Conservation (phyloP, 306 rosid genomes). For the Ormosia semicastrata region DNA sequence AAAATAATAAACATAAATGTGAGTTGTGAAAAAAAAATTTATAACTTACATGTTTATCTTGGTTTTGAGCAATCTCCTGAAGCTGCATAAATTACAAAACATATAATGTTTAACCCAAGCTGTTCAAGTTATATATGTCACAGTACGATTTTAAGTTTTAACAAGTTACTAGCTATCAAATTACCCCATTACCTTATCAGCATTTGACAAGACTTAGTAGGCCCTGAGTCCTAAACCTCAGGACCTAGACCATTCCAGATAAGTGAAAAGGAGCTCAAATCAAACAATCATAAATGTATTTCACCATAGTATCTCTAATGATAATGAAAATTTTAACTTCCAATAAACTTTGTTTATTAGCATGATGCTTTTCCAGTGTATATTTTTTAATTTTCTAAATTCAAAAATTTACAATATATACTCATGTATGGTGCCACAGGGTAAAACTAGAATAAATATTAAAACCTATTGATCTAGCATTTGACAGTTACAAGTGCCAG, state of each 20-base stretch:
- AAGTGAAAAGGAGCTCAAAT: not conserved
- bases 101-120: constrained; percentile 8
- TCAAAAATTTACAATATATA: not conserved
- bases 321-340: not conserved
- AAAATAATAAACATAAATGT: not conserved
- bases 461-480: constrained; percentile 14
- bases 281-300: constrained; percentile 1
- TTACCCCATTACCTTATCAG: not conserved
- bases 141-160: not conserved
- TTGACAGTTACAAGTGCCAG: not conserved
- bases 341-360: not conserved
- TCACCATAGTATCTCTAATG: not conserved
- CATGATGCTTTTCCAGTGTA: not conserved
- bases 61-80: constrained; percentile 49
- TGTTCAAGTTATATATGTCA: not conserved
- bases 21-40: not conserved
- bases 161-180: constrained; percentile 19
- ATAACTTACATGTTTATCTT: constrained; percentile 50
- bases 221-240: not conserved
- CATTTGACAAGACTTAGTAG: constrained; percentile 24
- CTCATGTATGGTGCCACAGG: not conserved
- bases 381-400: not conserved
- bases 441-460: not conserved
- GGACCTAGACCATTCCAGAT: not conserved
- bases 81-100: constrained; percentile 52